A percentile compares a stretch with the other conserved stretches of the same genome.
Evolutionary conservation across 495 filamentous ascomycete species (phyloP).

Genomic region (Umbilicaria muhlenbergii): DNA sequence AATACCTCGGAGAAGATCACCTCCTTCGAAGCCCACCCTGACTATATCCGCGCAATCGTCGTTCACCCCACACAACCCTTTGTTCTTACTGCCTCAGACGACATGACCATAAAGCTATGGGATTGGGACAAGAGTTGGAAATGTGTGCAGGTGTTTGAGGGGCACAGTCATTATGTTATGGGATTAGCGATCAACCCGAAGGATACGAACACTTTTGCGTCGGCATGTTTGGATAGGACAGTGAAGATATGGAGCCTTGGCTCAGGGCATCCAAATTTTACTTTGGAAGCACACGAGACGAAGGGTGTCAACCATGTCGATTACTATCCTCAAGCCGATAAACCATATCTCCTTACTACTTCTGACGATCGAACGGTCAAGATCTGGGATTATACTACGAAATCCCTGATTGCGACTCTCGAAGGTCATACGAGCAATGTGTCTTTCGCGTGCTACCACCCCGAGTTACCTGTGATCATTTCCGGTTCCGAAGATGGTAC

Average conservation of each 20-base stretch:
- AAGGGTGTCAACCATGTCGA: constrained; percentile 98
- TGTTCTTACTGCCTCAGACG: constrained; percentile 91
- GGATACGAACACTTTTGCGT: constrained; percentile 96
- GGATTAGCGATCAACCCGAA: constrained; percentile 99
- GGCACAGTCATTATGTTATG: constrained; percentile 98
- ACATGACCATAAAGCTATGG: constrained; percentile 99
- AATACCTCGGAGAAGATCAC: constrained; percentile 99
- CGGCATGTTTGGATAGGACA: constrained; percentile 87
- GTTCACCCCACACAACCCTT: constrained; percentile 97
- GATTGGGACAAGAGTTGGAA: constrained; percentile 99
- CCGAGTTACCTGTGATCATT: constrained; percentile 91
- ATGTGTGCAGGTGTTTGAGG: constrained; percentile 93
- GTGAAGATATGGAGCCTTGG: constrained; percentile 99
- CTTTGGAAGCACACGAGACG: constrained; percentile 90
- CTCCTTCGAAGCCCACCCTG: constrained; percentile 93
- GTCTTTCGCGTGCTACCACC: constrained; percentile 97
- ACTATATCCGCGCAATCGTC: constrained; percentile 95
- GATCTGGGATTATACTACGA: constrained; percentile 98
- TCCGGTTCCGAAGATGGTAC: constrained; percentile 98
- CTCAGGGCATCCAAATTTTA: constrained; percentile 79
- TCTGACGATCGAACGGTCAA: constrained; percentile 90
- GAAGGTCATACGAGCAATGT: constrained; percentile 98
- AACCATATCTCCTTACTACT: constrained; percentile 92
- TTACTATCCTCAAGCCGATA: constrained; percentile 92
- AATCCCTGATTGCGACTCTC: constrained; percentile 87